These are phyloP conservation scores for Suillus alpinus DNA, from an alignment of 768 basidiomycete genomes.

Conservation along the genomic window DNA sequence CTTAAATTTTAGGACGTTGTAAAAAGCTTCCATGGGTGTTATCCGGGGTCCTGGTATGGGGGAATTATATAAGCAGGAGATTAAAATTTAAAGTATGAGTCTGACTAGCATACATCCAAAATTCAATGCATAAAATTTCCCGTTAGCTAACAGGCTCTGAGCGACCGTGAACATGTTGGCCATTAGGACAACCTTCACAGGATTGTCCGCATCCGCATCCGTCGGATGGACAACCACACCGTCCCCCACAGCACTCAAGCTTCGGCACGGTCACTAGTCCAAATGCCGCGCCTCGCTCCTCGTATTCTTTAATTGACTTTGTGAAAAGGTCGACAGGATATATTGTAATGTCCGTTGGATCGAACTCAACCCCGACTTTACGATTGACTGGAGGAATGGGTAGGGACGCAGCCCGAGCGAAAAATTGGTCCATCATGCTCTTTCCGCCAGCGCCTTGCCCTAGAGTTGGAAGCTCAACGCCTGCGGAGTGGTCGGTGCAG, in stretches of 20 bases:
- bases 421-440: constrained; percentile 58
- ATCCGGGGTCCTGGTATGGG: not conserved
- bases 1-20: not conserved
- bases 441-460: constrained; percentile 10
- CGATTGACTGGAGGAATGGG: constrained; percentile 52
- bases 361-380: constrained; percentile 38
- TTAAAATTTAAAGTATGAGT: not conserved
- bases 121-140: not conserved
- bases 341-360: constrained; percentile 50
- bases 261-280: constrained; percentile 58
- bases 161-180: not conserved
- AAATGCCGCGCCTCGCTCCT: constrained; percentile 42
- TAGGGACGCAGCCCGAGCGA: constrained; percentile 65
- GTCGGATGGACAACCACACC: constrained; percentile 54
- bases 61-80: not conserved
- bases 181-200: constrained; percentile 52
- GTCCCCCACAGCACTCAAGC: constrained; percentile 64
- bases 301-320: constrained; percentile 31
- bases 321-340: constrained; percentile 40
- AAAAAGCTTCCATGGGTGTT: not conserved
- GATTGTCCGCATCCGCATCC: constrained; percentile 54
- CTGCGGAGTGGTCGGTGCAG: constrained; percentile 55
- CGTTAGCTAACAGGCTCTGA: not conserved
- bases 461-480: constrained; percentile 41
- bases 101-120: not conserved